Evolutionary conservation across 768 basidiomycete genomes (phyloP).

Genomic region (Leccinellum luteum): DNA sequence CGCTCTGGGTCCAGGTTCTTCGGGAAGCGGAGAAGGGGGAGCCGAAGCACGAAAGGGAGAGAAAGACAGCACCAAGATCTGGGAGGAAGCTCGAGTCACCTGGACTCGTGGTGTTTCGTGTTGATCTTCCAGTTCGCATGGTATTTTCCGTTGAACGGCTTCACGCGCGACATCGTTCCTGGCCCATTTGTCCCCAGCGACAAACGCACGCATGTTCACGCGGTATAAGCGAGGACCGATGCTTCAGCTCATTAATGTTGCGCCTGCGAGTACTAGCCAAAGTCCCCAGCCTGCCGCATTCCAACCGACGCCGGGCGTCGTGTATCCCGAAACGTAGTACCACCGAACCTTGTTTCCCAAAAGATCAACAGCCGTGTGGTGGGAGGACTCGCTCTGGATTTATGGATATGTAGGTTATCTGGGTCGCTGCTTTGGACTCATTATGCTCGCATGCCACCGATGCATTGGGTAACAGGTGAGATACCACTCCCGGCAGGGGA

Average conservation of each 20-base stretch:
- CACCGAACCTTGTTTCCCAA: too few relatives aligned
- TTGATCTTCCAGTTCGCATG: constrained; percentile 11
- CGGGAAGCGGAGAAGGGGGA: background rate
- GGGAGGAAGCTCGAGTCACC: constrained; percentile 61
- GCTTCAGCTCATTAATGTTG: constrained; percentile 54
- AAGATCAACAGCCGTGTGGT: too few relatives aligned
- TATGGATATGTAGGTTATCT: background rate
- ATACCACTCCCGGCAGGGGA: background rate
- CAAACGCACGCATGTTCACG: background rate
- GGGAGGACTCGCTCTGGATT: too few relatives aligned
- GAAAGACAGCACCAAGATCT: constrained; percentile 48
- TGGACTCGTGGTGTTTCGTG: constrained; percentile 3
- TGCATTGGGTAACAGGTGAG: background rate
- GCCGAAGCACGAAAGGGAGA: background rate
- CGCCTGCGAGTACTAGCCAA: constrained; percentile 36
- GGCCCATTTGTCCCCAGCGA: background rate
- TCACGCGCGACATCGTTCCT: background rate
- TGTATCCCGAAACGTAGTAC: constrained; percentile 64
- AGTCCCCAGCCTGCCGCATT: constrained; percentile 50
- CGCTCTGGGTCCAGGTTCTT: background rate
- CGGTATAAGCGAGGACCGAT: constrained; percentile 55
- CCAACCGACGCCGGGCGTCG: constrained; percentile 55
- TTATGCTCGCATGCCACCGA: background rate
- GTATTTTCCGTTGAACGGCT: background rate
- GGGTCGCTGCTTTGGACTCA: too few relatives aligned